These are phyloP conservation scores for Theileria parva DNA, from an alignment of 169 alveolate genomes.

Conservation along the genomic window DNA sequence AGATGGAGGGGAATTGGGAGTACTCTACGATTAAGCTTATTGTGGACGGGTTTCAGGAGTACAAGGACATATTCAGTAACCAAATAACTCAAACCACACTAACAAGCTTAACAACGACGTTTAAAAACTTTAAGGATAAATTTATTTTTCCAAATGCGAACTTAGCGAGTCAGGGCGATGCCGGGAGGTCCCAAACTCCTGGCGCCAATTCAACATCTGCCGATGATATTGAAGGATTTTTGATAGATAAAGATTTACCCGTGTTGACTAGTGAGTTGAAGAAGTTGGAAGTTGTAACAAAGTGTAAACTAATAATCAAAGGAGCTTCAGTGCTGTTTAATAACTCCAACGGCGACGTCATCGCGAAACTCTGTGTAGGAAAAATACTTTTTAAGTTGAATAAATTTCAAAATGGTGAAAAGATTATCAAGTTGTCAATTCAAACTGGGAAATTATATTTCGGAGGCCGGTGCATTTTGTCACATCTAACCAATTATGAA, in stretches of 20 bases:
- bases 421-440: constrained; percentile 29
- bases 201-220: not conserved
- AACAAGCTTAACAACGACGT: not conserved
- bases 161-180: not conserved
- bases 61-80: constrained; percentile 24
- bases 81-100: not conserved
- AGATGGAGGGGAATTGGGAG: constrained; percentile 68
- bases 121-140: not conserved
- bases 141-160: not conserved
- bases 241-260: constrained; percentile 39
- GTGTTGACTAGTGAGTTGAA: constrained; percentile 30
- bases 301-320: constrained; percentile 23
- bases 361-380: constrained; percentile 47
- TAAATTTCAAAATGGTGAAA: constrained; percentile 35
- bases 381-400: constrained; percentile 19
- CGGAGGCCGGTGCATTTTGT: constrained; percentile 49
- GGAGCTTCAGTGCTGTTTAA: constrained; percentile 62
- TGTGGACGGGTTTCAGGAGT: constrained; percentile 57
- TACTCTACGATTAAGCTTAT: constrained; percentile 43
- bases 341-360: constrained; percentile 27
- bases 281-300: not conserved
- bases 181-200: not conserved
- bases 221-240: constrained; percentile 3
- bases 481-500: constrained; percentile 26
- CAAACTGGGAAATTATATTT: constrained; percentile 48